Base-by-base conservation (phyloP, 2,329 filamentous ascomycete genomes). In the Hypoxylon sp. region DNA sequence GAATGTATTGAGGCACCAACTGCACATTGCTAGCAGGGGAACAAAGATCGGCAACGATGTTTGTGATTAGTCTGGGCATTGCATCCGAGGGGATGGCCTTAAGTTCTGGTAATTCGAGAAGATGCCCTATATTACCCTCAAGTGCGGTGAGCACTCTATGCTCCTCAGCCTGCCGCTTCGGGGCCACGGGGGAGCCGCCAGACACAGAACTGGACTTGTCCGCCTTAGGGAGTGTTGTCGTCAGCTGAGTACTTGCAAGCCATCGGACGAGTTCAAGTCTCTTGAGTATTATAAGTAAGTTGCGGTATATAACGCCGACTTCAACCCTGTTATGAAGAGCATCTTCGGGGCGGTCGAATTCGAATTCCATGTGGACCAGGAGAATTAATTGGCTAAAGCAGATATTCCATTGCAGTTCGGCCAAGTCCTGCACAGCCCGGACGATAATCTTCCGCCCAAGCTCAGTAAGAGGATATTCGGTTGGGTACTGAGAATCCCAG, bases 331-430 rank as follows among this genome's bases (percentile, higher is more conserved):
- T 79, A 69, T 87, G 85, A 32, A 89, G 82, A 1, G 87, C 87
- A 14, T 91, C 87, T 41, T 93, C 89, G 43, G 90, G 88, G 69
- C 89, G 87, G 62, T 94, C 91, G 56, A 92, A 87, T 74, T 96
- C 93, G 39, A 90, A 90, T 76, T 96, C 91, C 84, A 98, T 91
- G 77, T 97, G 94, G 8, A 96, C 86, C 14, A 97, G 84, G 5
- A 99, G 84, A 2, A 96, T 85, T 2, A 98, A 82, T 62, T 98
- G 87, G 74, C 95, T 93, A 67, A 96, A 88, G 53, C 96, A 88
- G 7, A 96, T 83, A 64, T 88, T 88, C 80, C 89, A 90, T 64
- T 91, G 90, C 30, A 92, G 80, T 53, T 91, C 85, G 5, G 96
- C 86, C 11, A 87, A 90, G 75, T 98, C 94, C 74, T 95, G 91